Percentiles rank a stretch among this genome's conserved stretches.
These are phyloP conservation scores for Uromyces viciae-fabae DNA, from an alignment of 1,284 basidiomycete species.

Conservation along the genomic window DNA sequence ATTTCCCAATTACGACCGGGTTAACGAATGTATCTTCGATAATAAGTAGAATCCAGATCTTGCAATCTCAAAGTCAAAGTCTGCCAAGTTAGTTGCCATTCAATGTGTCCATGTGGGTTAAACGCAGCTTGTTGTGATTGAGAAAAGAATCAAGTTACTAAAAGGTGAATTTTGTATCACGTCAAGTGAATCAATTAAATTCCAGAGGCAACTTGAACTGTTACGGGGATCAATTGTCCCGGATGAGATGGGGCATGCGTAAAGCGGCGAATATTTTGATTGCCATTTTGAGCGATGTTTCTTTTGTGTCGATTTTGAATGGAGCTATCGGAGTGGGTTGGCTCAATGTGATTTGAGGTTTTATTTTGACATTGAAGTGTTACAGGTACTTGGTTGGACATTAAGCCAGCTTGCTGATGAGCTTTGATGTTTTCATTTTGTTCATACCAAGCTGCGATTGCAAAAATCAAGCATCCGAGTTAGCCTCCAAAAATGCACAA, in stretches of 20 bases:
- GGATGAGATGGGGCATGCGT: conserved; percentile 3
- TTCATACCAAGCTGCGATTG: conserved; percentile 32
- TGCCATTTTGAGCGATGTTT: not conserved
- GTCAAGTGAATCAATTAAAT: no score
- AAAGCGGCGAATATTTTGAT: conserved; percentile 13
- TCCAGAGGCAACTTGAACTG: conserved; percentile 15
- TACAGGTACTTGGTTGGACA: not conserved
- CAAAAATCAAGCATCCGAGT: not conserved
- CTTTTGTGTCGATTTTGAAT: not conserved
- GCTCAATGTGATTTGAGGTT: not conserved
- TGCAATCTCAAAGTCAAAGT: no score
- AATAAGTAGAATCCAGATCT: no score
- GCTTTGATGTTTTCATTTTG: conserved; percentile 33
- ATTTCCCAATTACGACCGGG: no score
- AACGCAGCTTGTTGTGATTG: no score
- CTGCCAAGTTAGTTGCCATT: no score
- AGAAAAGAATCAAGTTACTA: no score
- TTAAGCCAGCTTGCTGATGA: not conserved
- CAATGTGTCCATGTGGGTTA: no score
- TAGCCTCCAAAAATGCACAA: not conserved
- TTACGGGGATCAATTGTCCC: not conserved
- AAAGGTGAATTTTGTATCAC: no score
- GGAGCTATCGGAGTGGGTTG: not conserved
- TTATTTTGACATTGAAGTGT: no score
- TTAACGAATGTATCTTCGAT: no score